Evolutionary conservation across 306 rosid genomes (phyloP).

Genomic region (Bauhinia variegata): DNA sequence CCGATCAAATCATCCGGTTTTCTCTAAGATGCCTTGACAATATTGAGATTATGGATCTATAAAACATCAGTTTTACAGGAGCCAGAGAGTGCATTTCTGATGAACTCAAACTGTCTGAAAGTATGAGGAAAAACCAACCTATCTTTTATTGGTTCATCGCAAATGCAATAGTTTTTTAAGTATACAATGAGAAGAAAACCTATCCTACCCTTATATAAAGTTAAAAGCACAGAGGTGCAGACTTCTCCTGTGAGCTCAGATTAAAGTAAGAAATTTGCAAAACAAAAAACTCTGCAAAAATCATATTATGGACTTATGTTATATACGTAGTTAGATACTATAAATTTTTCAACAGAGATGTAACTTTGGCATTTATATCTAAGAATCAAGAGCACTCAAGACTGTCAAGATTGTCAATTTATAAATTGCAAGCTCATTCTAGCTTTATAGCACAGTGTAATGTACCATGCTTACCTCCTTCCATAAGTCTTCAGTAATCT

Average conservation of each 20-base stretch:
- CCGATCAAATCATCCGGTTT: neutral
- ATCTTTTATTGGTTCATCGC: conserved; percentile 7
- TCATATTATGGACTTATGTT: neutral
- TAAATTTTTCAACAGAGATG: conserved; percentile 11
- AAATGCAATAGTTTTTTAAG: neutral
- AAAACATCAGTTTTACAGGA: conserved; percentile 4
- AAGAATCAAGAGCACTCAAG: conserved; percentile 6
- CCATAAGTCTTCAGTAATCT: neutral
- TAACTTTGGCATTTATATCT: conserved; percentile 13
- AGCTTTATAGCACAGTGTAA: neutral
- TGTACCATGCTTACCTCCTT: neutral
- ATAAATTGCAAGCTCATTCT: conserved; percentile 6
- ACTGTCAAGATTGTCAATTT: neutral
- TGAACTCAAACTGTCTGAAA: conserved; percentile 12
- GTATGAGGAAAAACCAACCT: neutral
- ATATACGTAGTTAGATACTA: neutral
- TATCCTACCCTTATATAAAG: conserved; percentile 14
- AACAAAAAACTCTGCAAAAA: neutral
- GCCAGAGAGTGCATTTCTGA: conserved; percentile 11
- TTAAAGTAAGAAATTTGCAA: neutral
- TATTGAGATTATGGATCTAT: conserved; percentile 15
- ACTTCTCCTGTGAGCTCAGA: conserved; percentile 16
- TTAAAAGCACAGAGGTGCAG: conserved; percentile 17
- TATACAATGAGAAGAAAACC: conserved; percentile 5
- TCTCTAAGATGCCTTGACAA: neutral